These are phyloP conservation scores for Dianthus caryophyllus DNA, from an alignment of 148 eudicot genomes.

Conservation along the genomic window DNA sequence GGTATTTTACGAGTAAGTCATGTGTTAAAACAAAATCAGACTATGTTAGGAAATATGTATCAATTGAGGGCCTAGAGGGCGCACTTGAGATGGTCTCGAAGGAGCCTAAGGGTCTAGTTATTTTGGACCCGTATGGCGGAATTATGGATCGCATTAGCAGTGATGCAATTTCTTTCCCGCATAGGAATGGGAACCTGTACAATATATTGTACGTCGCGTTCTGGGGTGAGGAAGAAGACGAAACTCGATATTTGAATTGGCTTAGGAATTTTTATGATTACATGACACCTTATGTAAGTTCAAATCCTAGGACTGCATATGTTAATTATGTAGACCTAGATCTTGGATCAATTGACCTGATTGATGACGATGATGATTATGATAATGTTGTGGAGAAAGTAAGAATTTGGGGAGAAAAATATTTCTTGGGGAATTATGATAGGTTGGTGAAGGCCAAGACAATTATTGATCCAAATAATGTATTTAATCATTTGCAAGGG, in stretches of 20 bases:
- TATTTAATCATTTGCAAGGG: constrained; percentile 30
- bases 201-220: constrained; percentile 25
- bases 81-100: constrained; percentile 15
- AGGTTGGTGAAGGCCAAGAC: constrained; percentile 31
- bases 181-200: constrained; percentile 39
- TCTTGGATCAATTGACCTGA: constrained; percentile 23
- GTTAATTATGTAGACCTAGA: constrained; percentile 48
- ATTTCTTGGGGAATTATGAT: constrained; percentile 30
- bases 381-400: constrained; percentile 15
- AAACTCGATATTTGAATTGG: constrained; percentile 27
- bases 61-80: constrained; percentile 14
- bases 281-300: constrained; percentile 38
- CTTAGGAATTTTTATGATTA: constrained; percentile 25
- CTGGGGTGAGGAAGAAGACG: constrained; percentile 25
- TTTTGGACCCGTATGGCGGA: constrained; percentile 45
- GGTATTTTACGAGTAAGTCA: constrained; percentile 8
- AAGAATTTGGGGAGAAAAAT: constrained; percentile 29
- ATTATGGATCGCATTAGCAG: constrained; percentile 35
- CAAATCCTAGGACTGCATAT: constrained; percentile 40
- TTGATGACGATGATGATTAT: too few relatives aligned
- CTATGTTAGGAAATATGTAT: constrained; percentile 27
- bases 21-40: constrained; percentile 33
- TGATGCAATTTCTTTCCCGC: constrained; percentile 45
- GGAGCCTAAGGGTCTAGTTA: constrained; percentile 28
- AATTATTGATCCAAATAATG: constrained; percentile 30